Percentiles rank a stretch among this genome's conserved stretches.
Conservation (phyloP, 108 stramenopile species). For the Skeletonema menzelii region DNA sequence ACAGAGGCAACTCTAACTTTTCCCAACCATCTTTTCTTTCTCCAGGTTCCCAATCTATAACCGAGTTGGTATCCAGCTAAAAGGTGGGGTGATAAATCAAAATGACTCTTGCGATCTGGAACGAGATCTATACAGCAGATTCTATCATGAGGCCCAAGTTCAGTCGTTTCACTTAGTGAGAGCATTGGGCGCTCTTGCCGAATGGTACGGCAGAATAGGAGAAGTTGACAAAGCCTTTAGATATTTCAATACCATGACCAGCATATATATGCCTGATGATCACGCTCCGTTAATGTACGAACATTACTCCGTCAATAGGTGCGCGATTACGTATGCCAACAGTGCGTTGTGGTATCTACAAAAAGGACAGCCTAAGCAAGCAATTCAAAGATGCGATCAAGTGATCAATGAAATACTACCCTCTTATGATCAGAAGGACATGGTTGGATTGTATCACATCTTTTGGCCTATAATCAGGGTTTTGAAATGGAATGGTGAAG, state of each 20-base stretch:
- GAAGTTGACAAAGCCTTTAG: neutral
- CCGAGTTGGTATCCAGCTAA: slow-evolving; percentile 17
- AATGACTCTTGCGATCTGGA: slow-evolving; percentile 29
- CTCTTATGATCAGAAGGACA: slow-evolving; percentile 21
- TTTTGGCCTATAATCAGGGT: slow-evolving; percentile 25
- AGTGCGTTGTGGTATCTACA: slow-evolving; percentile 30
- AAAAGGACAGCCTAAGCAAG: slow-evolving; percentile 21
- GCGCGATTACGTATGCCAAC: slow-evolving; percentile 19
- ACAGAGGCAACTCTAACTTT: neutral
- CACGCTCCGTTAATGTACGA: slow-evolving; percentile 16
- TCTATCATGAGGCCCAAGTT: slow-evolving; percentile 32
- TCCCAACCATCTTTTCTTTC: neutral
- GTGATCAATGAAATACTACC: slow-evolving; percentile 29
- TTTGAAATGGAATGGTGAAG: slow-evolving; percentile 36
- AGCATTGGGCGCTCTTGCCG: slow-evolving; percentile 5
- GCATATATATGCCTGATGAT: slow-evolving; percentile 23
- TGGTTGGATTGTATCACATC: slow-evolving; percentile 24
- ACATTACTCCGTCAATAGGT: slow-evolving; percentile 30
- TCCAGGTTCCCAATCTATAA: slow-evolving; percentile 34
- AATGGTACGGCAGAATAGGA: slow-evolving; percentile 10
- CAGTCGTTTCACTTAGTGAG: slow-evolving; percentile 33
- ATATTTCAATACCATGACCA: slow-evolving; percentile 7
- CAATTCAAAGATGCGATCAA: slow-evolving; percentile 30
- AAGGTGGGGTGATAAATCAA: slow-evolving; percentile 29
- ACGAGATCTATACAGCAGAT: slow-evolving; percentile 30